Base-by-base conservation (phyloP, 495 filamentous ascomycete species). In the Penicillium coprophilum region DNA sequence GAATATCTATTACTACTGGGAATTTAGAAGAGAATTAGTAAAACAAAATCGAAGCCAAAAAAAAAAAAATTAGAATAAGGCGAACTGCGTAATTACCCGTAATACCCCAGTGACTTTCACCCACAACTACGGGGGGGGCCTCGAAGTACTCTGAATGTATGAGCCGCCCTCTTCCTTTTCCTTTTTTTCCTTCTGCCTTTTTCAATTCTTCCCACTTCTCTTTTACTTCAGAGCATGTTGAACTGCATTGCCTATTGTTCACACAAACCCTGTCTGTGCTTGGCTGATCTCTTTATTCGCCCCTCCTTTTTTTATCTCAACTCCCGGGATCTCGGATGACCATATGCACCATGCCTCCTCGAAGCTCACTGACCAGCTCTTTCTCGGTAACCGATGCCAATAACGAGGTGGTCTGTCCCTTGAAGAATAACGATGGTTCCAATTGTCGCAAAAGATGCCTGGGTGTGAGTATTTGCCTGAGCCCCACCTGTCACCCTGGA, bases 381-480 rank as follows among this genome's bases (percentile, higher is more conserved):
- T 96, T 96, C 70, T 93, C 92, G 60, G 88, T 96, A 65, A 87
- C 89, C 58, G 91, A 96, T 78, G 84, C 86, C 70, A 91, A 87
- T 69, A 95, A 95, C 73, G 94, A 97, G 73, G 93, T 98, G 61
- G 91, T 97, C 57, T 98, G 94, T 80, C 94, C 94, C 58, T 77
- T 98, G 78, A 86, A 85, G 67, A 97, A 96, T 71, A 91, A 96
- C 57, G 94, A 98, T 84, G 91, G 91, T 64, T 96, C 94, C 63
- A 91, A 87, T 78, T 98, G 94, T 82, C 89, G 94, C 69, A 98
- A 98, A 80, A 83, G 94, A 79, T 98, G 94, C 74, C 82, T 94
- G 66, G 94, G 94, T 73, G 94, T 97, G 78, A 90, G 93, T 90
- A 56, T 55, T 62, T 36, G 21, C 49, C 30, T 15, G 12, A 53